phyloP scores from a whole-genome alignment of 768 basidiomycete genomes.

The Calvatia gigantea region DNA sequence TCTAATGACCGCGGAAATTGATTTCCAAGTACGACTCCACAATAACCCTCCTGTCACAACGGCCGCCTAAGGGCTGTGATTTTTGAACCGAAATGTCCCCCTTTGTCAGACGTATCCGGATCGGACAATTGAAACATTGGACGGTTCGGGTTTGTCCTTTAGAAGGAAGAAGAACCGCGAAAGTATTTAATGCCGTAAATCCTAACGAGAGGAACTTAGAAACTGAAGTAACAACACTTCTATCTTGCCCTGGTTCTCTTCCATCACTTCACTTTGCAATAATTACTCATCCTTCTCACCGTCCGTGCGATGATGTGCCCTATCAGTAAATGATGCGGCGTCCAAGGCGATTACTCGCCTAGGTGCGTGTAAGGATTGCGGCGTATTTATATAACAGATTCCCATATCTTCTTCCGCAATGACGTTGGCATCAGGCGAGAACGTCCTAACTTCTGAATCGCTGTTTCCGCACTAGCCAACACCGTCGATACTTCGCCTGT shows the following conservation, averaged over 20 bases:
- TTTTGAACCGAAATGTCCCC: neutral
- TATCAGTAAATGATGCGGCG: too few species aligned
- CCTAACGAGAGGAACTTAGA: neutral
- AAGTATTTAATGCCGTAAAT: neutral
- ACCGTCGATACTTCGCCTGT: neutral
- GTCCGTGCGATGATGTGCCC: neutral
- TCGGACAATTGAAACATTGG: constrained; percentile 5
- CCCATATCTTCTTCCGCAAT: too few species aligned
- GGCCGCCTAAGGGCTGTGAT: neutral
- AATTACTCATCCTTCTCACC: neutral
- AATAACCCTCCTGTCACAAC: constrained; percentile 2
- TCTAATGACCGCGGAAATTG: constrained; percentile 4
- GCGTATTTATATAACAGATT: too few species aligned
- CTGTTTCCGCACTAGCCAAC: neutral
- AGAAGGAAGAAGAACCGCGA: neutral
- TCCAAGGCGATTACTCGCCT: too few species aligned
- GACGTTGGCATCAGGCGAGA: neutral
- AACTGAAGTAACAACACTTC: neutral
- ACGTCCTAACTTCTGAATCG: neutral
- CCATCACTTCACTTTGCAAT: neutral
- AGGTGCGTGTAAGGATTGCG: too few species aligned
- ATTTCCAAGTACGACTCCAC: neutral
- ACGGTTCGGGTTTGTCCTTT: neutral
- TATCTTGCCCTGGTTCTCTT: neutral
- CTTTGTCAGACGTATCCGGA: neutral